Evolutionary conservation across 306 rosid genomes (phyloP), one percentile per base, ranked within the genome.

Genomic region (Castanea mollissima): DNA sequence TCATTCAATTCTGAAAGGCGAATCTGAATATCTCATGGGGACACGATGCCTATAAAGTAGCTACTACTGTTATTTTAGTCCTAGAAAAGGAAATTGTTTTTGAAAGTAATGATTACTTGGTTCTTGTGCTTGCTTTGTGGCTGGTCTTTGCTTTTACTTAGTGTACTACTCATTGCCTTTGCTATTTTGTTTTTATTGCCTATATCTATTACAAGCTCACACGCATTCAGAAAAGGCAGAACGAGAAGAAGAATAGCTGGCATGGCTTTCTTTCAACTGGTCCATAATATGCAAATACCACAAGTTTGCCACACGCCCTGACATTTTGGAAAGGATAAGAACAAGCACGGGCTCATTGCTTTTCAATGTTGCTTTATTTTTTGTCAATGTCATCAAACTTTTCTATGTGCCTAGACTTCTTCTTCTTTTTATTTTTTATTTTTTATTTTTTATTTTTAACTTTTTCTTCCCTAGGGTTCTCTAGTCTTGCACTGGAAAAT

Each of bases 261-360:
- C 49, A 34, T 16, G 46, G 12, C 12, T 41, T 8, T 41, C 46
- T 4, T 3, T 32, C 25, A 2, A 34, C 52, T 9, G 27, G 72
- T 16, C 72, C 72, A 34, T 34, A 0, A 34, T 34, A 0, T 10
- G 72, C 6, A 16, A 16, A 35, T 7, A 49, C 27, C 72, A 68
- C 51, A 35, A 14, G 72, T 13, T 19, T 9, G 72, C 72, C 72
- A 68, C 72, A 68, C 72, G 72, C 72, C 72, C 25, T 18, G 72
- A 35, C 29, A 35, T 19, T 34, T 67, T 4, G 23, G 54, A 14
- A 68, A 68, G 72, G 72, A 68, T 68, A 68, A 68, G 72, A 35
- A 41, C 46, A 9, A 35, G 72, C 15, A n/a, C 52, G 52, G 71
- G 52, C 7, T 19, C 54, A 6, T 19, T 13, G 16, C 38, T 8